Conservation (phyloP, 805 yeast species). For the Zygoascus flipseniorum region DNA sequence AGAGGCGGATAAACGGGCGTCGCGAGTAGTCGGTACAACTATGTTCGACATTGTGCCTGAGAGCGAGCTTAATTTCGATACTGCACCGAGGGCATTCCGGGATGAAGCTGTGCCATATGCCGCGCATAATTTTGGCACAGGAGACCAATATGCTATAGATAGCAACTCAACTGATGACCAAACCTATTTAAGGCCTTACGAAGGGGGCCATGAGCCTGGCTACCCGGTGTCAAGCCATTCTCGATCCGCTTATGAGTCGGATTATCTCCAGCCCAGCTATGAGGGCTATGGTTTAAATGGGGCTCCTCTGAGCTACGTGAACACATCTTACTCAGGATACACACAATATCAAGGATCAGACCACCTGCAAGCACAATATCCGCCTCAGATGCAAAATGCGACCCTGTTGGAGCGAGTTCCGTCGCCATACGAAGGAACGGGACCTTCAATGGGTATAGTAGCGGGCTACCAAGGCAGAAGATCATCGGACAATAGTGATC, state of each 20-base stretch:
- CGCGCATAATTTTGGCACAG: background rate
- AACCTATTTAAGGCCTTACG: background rate
- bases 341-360: background rate
- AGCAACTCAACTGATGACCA: background rate
- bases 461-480: background rate
- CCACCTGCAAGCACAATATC: background rate
- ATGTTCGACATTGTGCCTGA: conserved; percentile 1
- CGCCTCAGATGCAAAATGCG: background rate
- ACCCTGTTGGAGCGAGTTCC: background rate
- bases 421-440: background rate
- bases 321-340: background rate
- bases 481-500: background rate
- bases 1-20: background rate
- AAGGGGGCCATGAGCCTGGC: background rate
- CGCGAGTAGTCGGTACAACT: background rate
- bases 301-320: background rate
- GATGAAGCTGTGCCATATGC: background rate
- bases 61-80: background rate
- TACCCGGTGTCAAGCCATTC: background rate
- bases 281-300: no score
- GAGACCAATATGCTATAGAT: background rate
- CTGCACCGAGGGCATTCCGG: background rate
- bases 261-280: no score
- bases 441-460: background rate
- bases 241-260: background rate